A percentile compares a stretch with the other conserved stretches of the same genome.
These are phyloP conservation scores for Adansonia rubrostipa DNA, from an alignment of 441 rosid genomes.

Conservation along the genomic window DNA sequence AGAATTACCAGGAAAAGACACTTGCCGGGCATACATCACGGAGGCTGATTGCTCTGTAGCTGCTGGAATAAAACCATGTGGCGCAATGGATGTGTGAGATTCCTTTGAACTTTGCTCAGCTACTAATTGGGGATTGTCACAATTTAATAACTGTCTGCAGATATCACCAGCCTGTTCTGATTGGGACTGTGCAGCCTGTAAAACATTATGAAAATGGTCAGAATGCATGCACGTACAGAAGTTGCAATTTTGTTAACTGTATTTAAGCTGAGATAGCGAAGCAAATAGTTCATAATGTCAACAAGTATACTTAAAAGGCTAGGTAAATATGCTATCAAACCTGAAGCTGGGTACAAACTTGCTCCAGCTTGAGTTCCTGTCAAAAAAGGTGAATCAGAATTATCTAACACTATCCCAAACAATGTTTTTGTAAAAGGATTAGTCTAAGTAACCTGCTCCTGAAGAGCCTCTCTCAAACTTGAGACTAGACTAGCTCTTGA, in stretches of 20 bases:
- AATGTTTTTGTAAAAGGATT: constrained; percentile 1
- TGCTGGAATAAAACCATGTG: constrained; percentile 51
- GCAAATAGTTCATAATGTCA: not conserved
- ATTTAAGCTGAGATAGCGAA: not conserved
- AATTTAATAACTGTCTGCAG: constrained; percentile 57
- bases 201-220: constrained; percentile 22
- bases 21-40: constrained; percentile 64
- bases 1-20: constrained; percentile 45
- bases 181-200: constrained; percentile 73
- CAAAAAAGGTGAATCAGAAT: constrained; percentile 29
- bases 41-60: constrained; percentile 76
- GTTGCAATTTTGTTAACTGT: not conserved
- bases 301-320: not conserved
- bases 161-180: constrained; percentile 62
- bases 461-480: constrained; percentile 76
- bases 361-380: constrained; percentile 85
- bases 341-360: constrained; percentile 79
- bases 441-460: constrained; percentile 73
- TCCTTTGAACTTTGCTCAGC: constrained; percentile 62
- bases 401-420: constrained; percentile 14
- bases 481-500: constrained; percentile 73
- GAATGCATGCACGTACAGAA: not conserved
- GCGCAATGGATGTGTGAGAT: constrained; percentile 45
- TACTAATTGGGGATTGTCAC: constrained; percentile 44
- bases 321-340: constrained; percentile 40